Evolutionary conservation across 2,329 filamentous ascomycete species (phyloP).

Genomic region (Colletotrichum plurivorum): DNA sequence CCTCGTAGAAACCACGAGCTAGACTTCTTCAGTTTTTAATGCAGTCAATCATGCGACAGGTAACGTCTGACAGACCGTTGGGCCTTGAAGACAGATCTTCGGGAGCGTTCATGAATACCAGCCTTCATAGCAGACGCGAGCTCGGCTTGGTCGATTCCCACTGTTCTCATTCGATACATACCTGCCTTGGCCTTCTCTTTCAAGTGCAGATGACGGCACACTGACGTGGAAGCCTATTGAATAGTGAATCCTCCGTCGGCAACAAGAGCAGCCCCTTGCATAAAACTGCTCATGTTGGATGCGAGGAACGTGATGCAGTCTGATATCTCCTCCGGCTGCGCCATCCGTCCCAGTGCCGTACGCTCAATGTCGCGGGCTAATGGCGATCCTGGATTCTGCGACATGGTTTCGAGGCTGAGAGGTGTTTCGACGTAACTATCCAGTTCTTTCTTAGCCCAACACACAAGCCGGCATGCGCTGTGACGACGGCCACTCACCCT

Average conservation of each 20-base stretch:
- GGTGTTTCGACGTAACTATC: conserved; percentile 61
- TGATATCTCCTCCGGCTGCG: conserved; percentile 65
- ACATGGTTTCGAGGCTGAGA: conserved; percentile 48
- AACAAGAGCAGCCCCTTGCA: conserved; percentile 62
- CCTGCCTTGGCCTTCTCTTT: background rate
- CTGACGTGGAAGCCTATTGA: conserved; percentile 37
- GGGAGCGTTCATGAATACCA: no score
- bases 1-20: conserved; percentile 53
- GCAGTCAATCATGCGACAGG: background rate
- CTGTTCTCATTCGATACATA: background rate
- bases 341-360: conserved; percentile 64
- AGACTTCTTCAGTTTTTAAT: conserved; percentile 55
- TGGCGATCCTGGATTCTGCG: conserved; percentile 45
- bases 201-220: background rate
- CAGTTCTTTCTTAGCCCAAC: conserved; percentile 1
- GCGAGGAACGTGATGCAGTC: conserved; percentile 66
- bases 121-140: no score
- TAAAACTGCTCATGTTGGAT: conserved; percentile 66
- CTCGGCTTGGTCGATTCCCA: no score
- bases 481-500: conserved; percentile 48
- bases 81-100: no score
- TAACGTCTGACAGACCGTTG: background rate
- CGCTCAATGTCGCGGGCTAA: conserved; percentile 57
- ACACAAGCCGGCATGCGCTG: background rate
- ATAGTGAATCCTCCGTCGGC: conserved; percentile 61